Percentiles rank a stretch among this genome's conserved stretches.
Conservation (phyloP, 306 rosid species). For the Castanea mollissima region DNA sequence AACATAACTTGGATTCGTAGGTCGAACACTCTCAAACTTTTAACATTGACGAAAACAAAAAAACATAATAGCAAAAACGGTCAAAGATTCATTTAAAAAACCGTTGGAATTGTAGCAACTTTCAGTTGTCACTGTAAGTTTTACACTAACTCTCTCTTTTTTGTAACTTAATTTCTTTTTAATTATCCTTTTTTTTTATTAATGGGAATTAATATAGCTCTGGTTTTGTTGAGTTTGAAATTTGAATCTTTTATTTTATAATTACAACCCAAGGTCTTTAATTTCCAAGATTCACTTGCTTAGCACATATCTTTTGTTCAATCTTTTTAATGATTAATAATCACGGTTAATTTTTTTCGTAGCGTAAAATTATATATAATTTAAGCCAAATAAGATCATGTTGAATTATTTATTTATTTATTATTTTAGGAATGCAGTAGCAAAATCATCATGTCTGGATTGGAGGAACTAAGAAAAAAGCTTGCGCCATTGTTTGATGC, state of each 20-base stretch:
- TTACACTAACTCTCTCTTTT: too few relatives aligned
- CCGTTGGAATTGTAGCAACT: too few relatives aligned
- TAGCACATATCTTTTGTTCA: not conserved
- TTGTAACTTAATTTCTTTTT: too few relatives aligned
- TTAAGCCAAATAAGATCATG: not conserved
- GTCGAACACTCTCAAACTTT: too few relatives aligned
- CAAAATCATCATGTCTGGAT: conserved; percentile 60
- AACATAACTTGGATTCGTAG: too few relatives aligned
- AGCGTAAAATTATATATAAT: not conserved
- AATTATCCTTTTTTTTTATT: too few relatives aligned
- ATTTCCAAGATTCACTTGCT: not conserved
- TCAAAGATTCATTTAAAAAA: too few relatives aligned
- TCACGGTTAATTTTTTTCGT: not conserved
- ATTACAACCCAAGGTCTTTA: not conserved
- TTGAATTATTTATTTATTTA: not conserved
- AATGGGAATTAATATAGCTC: too few relatives aligned
- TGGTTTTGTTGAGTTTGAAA: too few relatives aligned
- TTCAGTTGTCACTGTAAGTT: too few relatives aligned
- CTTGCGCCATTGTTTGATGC: conserved; percentile 69
- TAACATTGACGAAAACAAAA: too few relatives aligned
- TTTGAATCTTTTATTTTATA: not conserved
- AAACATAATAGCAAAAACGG: too few relatives aligned
- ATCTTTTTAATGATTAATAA: not conserved
- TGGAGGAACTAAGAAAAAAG: conserved; percentile 85
- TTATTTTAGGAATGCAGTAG: not conserved